Percentiles rank a stretch among this genome's conserved stretches.
phyloP scores from a whole-genome alignment of 176 grass and related monocot species.

The Lolium perenne region DNA sequence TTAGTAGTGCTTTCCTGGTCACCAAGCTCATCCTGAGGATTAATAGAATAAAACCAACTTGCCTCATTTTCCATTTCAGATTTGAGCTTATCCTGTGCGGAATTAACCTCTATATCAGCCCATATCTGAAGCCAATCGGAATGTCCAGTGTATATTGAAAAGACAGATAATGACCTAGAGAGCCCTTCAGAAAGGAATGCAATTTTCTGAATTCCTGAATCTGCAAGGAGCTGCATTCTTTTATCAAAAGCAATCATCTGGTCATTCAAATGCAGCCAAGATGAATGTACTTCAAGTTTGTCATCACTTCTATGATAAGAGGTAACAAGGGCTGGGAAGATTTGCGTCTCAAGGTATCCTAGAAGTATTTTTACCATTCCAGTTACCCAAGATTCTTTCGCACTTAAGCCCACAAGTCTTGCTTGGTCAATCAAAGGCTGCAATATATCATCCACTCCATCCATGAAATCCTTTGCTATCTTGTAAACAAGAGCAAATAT shows the following conservation, averaged over 20 bases:
- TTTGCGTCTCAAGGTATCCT: constrained; percentile 72
- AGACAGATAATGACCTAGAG: constrained; percentile 71
- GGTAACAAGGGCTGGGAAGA: constrained; percentile 61
- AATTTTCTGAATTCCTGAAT: constrained; percentile 67
- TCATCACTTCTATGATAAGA: constrained; percentile 50
- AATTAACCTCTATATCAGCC: constrained; percentile 72
- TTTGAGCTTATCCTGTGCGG: constrained; percentile 69
- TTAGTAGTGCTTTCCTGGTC: constrained; percentile 41
- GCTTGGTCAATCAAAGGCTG: constrained; percentile 96
- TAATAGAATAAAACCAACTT: constrained; percentile 59
- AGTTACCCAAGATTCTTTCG: constrained; percentile 96
- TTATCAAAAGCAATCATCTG: constrained; percentile 92
- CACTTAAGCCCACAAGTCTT: constrained; percentile 78
- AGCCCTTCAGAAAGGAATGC: constrained; percentile 60
- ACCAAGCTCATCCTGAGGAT: constrained; percentile 44
- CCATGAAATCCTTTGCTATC: constrained; percentile 89
- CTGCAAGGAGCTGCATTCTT: constrained; percentile 78
- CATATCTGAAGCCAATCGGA: constrained; percentile 91
- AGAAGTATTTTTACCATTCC: constrained; percentile 88
- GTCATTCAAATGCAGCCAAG: constrained; percentile 90
- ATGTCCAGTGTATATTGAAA: constrained; percentile 81
- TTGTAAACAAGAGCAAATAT: constrained; percentile 93
- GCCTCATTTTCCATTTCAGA: constrained; percentile 62
- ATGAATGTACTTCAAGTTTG: constrained; percentile 60
- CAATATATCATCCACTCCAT: constrained; percentile 80